Evolutionary conservation across 208 protist genomes (phyloP).

Genomic region (Wallacemonas sp.): DNA sequence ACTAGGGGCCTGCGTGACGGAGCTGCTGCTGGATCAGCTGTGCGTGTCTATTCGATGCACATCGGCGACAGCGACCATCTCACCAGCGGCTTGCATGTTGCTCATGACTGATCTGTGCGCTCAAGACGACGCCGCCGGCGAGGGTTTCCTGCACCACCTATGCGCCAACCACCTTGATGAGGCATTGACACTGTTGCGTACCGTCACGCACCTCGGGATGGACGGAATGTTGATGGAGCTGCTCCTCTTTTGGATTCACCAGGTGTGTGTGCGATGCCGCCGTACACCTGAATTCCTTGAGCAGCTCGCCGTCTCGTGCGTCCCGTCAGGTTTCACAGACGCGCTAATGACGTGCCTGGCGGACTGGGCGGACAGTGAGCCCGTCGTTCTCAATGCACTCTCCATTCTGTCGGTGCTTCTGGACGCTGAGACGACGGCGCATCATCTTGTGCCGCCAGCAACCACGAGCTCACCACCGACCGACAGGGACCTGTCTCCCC

Average conservation of each 20-base stretch:
- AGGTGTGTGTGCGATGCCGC: constrained; percentile 19
- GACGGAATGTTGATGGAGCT: constrained; percentile 23
- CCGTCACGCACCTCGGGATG: constrained; percentile 5
- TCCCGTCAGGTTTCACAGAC: background rate
- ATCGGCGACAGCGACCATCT: background rate
- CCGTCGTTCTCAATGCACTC: constrained; percentile 35
- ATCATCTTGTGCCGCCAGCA: background rate
- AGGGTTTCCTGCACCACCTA: background rate
- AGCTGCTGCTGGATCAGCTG: background rate
- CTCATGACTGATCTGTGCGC: background rate
- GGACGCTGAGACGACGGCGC: background rate
- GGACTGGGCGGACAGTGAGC: constrained; percentile 23
- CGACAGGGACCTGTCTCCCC: no score
- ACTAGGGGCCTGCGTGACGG: background rate
- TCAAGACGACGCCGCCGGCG: background rate
- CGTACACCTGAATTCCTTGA: constrained; percentile 23
- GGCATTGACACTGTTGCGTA: background rate
- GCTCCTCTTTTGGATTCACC: constrained; percentile 28
- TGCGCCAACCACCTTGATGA: background rate
- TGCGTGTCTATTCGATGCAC: background rate
- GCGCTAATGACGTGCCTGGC: constrained; percentile 14
- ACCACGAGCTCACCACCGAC: no score
- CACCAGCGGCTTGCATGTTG: background rate
- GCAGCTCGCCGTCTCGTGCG: background rate
- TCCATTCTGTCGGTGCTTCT: constrained; percentile 2